phyloP scores from a whole-genome alignment of 805 yeast genomes.

The Candida ulmi region DNA sequence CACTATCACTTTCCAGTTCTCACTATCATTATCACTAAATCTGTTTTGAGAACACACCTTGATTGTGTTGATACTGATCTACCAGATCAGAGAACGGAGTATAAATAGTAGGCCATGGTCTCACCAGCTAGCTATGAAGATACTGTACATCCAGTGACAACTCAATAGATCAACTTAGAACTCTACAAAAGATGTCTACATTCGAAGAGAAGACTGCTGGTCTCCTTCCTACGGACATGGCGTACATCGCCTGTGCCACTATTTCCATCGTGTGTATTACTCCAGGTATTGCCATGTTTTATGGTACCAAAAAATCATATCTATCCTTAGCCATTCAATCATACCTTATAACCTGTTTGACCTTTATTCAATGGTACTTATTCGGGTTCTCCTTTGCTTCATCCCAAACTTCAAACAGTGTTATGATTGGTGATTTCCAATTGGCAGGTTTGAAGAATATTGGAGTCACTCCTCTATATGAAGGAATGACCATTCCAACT shows the following conservation, averaged over 20 bases:
- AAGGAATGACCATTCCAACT: slow-evolving; percentile 48
- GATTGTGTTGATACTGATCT: too few species aligned
- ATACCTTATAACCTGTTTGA: slow-evolving; percentile 65
- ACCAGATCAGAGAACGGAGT: too few species aligned
- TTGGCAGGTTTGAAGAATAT: slow-evolving; percentile 74
- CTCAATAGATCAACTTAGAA: neutral
- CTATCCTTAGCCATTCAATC: slow-evolving; percentile 75
- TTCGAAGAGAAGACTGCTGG: slow-evolving; percentile 31
- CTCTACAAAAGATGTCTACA: slow-evolving; percentile 8
- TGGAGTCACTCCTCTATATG: slow-evolving; percentile 65
- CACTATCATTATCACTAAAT: too few species aligned
- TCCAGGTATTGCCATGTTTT: slow-evolving; percentile 89
- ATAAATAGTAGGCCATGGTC: too few species aligned
- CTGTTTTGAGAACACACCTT: too few species aligned
- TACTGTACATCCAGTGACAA: too few species aligned
- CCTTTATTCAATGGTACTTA: slow-evolving; percentile 87
- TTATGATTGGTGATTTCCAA: slow-evolving; percentile 76
- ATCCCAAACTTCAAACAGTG: slow-evolving; percentile 58
- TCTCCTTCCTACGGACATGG: slow-evolving; percentile 42
- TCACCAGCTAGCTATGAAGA: too few species aligned
- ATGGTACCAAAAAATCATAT: slow-evolving; percentile 85
- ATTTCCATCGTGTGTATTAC: slow-evolving; percentile 67
- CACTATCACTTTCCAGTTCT: too few species aligned
- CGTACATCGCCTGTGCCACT: slow-evolving; percentile 31
- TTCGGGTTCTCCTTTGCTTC: slow-evolving; percentile 95